phyloP scores from a whole-genome alignment of 1,284 basidiomycete species.

The Mycena sp. region DNA sequence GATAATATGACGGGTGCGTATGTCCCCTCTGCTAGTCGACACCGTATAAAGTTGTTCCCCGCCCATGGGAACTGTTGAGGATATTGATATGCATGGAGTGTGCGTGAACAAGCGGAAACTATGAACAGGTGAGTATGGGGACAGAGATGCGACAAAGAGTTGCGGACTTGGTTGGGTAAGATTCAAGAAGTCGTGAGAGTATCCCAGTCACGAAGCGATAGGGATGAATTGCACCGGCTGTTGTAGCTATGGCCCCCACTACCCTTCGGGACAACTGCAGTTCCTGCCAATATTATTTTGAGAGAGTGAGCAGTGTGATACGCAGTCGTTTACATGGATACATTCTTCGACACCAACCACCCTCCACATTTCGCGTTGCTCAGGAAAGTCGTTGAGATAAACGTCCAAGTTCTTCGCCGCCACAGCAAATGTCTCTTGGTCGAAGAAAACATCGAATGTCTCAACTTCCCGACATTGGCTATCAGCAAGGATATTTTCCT shows the following conservation, averaged over 20 bases:
- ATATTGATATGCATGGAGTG: slow-evolving; percentile 58
- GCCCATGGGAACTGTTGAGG: slow-evolving; percentile 18
- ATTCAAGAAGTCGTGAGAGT: slow-evolving; percentile 54
- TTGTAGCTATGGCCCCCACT: slow-evolving; percentile 58
- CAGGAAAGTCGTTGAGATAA: slow-evolving; percentile 57
- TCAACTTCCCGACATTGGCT: slow-evolving; percentile 60
- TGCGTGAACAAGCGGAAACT: slow-evolving; percentile 59
- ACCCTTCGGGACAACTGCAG: slow-evolving; percentile 53
- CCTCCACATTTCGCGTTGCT: slow-evolving; percentile 48
- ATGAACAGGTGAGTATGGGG: neutral
- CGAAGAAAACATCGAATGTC: slow-evolving; percentile 59
- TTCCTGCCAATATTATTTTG: slow-evolving; percentile 40
- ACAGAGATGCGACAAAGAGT: neutral
- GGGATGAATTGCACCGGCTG: slow-evolving; percentile 63
- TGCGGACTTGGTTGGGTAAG: slow-evolving; percentile 50
- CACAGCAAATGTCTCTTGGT: slow-evolving; percentile 46
- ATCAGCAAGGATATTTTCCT: slow-evolving; percentile 55
- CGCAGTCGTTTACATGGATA: slow-evolving; percentile 40
- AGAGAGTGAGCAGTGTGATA: neutral
- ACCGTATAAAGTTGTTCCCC: slow-evolving; percentile 50
- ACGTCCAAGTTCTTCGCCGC: slow-evolving; percentile 50
- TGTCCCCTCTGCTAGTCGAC: slow-evolving; percentile 62
- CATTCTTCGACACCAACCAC: slow-evolving; percentile 45
- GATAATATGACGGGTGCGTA: slow-evolving; percentile 68
- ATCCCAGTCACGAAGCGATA: slow-evolving; percentile 67